Conservation (phyloP, 345 rosid species). For the Populus deltoides region DNA sequence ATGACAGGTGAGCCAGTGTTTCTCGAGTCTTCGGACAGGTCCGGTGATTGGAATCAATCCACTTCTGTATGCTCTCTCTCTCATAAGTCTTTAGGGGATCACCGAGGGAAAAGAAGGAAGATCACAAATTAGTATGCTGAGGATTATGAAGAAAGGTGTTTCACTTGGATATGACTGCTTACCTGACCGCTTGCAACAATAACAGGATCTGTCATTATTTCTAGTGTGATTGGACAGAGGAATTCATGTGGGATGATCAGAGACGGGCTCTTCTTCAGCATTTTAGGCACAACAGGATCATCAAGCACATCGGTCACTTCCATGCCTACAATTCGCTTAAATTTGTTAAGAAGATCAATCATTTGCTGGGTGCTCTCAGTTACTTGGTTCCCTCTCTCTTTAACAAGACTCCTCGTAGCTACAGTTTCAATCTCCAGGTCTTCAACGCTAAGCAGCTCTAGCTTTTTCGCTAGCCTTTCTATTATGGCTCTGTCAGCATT, state of each 20-base stretch:
- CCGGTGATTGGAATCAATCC: conserved; percentile 64
- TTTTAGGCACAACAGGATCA: conserved; percentile 34
- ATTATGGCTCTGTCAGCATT: conserved; percentile 68
- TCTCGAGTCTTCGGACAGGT: conserved; percentile 79
- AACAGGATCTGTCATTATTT: conserved; percentile 78
- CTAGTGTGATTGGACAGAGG: conserved; percentile 75
- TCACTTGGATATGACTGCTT: background rate
- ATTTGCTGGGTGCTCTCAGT: conserved; percentile 51
- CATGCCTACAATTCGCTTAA: conserved; percentile 53
- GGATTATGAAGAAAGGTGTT: background rate
- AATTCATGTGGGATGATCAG: conserved; percentile 68
- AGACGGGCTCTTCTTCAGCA: conserved; percentile 39
- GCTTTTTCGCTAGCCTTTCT: conserved; percentile 70
- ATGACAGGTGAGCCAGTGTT: conserved; percentile 46
- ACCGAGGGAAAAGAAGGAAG: background rate
- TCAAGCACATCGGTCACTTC: conserved; percentile 42
- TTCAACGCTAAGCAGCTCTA: conserved; percentile 50
- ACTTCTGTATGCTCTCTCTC: conserved; percentile 64
- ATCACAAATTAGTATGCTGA: background rate
- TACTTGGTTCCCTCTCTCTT: conserved; percentile 35
- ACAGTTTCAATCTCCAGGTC: conserved; percentile 58
- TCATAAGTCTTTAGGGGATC: conserved; percentile 53
- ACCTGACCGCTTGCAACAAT: conserved; percentile 84
- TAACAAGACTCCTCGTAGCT: conserved; percentile 47
- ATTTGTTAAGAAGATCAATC: conserved; percentile 61